Base-by-base conservation (phyloP, 2,329 filamentous ascomycete species). In the Colletotrichum orchidophilum region DNA sequence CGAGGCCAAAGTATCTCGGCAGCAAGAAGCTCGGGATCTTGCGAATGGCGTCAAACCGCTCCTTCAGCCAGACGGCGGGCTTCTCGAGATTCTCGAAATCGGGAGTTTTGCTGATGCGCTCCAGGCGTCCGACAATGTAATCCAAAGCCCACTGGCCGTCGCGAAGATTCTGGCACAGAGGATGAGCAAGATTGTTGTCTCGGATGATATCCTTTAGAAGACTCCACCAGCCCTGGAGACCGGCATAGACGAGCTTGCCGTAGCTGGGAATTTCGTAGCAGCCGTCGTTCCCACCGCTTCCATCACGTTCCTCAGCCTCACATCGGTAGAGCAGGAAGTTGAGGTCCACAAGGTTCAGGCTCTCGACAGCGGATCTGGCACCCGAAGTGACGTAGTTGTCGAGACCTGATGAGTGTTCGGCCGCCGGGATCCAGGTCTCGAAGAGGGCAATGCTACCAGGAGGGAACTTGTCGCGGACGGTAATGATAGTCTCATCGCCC, bases 141-240 rank as follows among this genome's bases (percentile, higher is more conserved):
- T 98, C 95, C 24, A 98, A 83, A 3, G 94, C 92, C 96, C 96
- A 99, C 75, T 95, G 91, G 0, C 96, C 96, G 74, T 97, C 90
- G 61, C 96, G 92, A 5, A 99, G 88, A 78, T 99, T 96, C 77
- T 98, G 92, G 81, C 96, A 98, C 12, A 99, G 87, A 0, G 96
- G 94, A 79, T 99, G 96, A 0, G 94, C 96, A 9, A 99, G 88
- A 78, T 98, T 91, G 80, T 99, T 99, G 74, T 96, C 91, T 61
- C 87, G 89, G 75, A 98, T 93, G 73, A 99, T 92, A 68, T 93
- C 87, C 76, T 94, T 92, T 52, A 99, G 84, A 1, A 97, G 86
- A 79, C 95, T 98, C 95, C 96, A 97, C 96, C 96, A 99, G 46
- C 97, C 97, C 80, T 99, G 96, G n/a, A 99, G 87, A 72, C 96